Evolutionary conservation across 805 yeast species (phyloP).

Genomic region (Tanozyma kutaoensis): DNA sequence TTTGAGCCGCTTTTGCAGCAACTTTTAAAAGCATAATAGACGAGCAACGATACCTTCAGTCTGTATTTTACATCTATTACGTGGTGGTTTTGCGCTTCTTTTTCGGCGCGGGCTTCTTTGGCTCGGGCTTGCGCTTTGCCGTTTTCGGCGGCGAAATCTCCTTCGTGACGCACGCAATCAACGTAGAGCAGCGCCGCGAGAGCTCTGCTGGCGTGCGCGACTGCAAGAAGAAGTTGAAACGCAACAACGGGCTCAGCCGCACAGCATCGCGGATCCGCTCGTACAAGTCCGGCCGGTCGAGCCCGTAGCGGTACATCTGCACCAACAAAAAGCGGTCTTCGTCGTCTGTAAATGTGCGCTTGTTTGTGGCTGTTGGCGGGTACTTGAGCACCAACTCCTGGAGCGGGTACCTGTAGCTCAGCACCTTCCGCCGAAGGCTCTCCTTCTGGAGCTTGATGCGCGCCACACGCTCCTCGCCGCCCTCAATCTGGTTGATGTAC

Average conservation of each 20-base stretch:
- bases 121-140: background rate
- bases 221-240: slow-evolving; percentile 79
- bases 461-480: slow-evolving; percentile 75
- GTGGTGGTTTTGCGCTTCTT: too few species aligned
- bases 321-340: slow-evolving; percentile 83
- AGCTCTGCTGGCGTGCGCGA: slow-evolving; percentile 69
- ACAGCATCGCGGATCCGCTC: slow-evolving; percentile 70
- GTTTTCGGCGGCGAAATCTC: slow-evolving; percentile 27
- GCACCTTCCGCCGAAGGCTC: slow-evolving; percentile 61
- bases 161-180: slow-evolving; percentile 59
- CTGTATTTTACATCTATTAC: too few species aligned
- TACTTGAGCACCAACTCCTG: slow-evolving; percentile 60
- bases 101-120: too few species aligned
- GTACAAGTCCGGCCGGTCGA: slow-evolving; percentile 66
- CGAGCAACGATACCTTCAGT: too few species aligned
- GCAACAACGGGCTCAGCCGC: slow-evolving; percentile 61
- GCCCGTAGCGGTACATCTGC: slow-evolving; percentile 67
- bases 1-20: slow-evolving; percentile 33
- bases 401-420: slow-evolving; percentile 61
- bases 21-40: too few species aligned
- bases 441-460: slow-evolving; percentile 62
- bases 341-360: slow-evolving; percentile 62
- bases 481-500: slow-evolving; percentile 66
- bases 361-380: slow-evolving; percentile 59
- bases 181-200: slow-evolving; percentile 67